These are phyloP conservation scores for Umbelopsis sp. DNA, from an alignment of 371 early-diverging fungal species.

Conservation along the genomic window DNA sequence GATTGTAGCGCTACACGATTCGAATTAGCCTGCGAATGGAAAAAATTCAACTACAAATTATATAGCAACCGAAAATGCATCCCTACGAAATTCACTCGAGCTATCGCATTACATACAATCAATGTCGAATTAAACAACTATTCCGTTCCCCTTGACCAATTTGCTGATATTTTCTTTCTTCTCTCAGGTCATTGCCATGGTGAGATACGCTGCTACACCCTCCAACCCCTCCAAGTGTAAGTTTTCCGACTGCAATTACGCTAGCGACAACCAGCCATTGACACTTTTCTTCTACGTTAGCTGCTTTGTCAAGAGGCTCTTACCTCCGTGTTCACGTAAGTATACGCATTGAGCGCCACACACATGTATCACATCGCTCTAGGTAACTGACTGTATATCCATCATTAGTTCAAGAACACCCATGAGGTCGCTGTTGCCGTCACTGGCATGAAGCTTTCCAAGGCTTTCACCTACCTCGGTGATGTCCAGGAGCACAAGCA, in stretches of 20 bases:
- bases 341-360: neutral
- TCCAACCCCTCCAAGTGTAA: conserved; percentile 34
- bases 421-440: conserved; percentile 97
- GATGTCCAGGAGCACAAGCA: conserved; percentile 98
- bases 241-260: neutral
- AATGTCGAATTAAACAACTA: neutral
- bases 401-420: conserved; percentile 89
- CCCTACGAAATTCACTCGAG: too few species aligned
- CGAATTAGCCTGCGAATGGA: neutral
- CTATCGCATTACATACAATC: neutral
- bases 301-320: conserved; percentile 45
- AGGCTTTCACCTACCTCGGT: conserved; percentile 95
- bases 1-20: neutral
- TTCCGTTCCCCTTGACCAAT: neutral
- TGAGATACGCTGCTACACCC: conserved; percentile 40
- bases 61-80: too few species aligned
- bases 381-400: neutral
- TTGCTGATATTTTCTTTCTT: neutral
- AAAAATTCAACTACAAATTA: neutral
- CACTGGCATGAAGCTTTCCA: conserved; percentile 89
- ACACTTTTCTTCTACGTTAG: conserved; percentile 20
- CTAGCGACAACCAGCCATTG: neutral
- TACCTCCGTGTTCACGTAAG: conserved; percentile 47
- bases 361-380: neutral
- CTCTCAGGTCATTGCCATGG: conserved; percentile 26